Conservation (phyloP, 192 early-diverging fungal species). For the Coemansia sp. region DNA sequence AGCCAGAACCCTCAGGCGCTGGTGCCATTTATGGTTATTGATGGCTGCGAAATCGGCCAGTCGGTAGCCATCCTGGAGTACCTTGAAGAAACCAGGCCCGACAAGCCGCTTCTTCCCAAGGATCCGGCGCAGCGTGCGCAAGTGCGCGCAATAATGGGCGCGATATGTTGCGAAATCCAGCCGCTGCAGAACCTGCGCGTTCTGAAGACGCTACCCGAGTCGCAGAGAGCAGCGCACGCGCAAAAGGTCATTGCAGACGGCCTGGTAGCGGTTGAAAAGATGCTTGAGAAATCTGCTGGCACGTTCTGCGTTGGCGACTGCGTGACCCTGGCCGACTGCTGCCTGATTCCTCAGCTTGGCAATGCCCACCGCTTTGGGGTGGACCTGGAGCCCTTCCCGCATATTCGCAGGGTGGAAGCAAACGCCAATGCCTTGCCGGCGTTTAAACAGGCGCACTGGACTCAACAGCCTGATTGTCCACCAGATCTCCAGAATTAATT, state of each 20-base stretch:
- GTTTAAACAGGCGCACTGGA: slow-evolving; percentile 64
- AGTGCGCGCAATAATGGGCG: slow-evolving; percentile 67
- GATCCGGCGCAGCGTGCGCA: slow-evolving; percentile 63
- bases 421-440: slow-evolving; percentile 59
- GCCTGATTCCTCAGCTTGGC: slow-evolving; percentile 72
- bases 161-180: slow-evolving; percentile 81
- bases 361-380: slow-evolving; percentile 76
- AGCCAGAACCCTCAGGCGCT: slow-evolving; percentile 64
- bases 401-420: slow-evolving; percentile 60
- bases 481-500: slow-evolving; percentile 32
- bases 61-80: slow-evolving; percentile 85
- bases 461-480: slow-evolving; percentile 67
- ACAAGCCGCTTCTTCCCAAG: slow-evolving; percentile 68
- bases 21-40: slow-evolving; percentile 67
- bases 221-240: slow-evolving; percentile 36
- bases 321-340: slow-evolving; percentile 82
- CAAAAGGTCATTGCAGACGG: slow-evolving; percentile 59
- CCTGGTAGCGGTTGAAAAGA: slow-evolving; percentile 66
- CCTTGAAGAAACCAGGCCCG: slow-evolving; percentile 75
- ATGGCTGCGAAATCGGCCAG: slow-evolving; percentile 59
- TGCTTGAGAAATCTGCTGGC: slow-evolving; percentile 63
- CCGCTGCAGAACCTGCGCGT: slow-evolving; percentile 84
- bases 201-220: slow-evolving; percentile 58
- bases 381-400: slow-evolving; percentile 69
- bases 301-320: slow-evolving; percentile 76